A percentile compares a stretch with the other conserved stretches of the same genome.
Conservation (phyloP, 2,329 filamentous ascomycete species). For the Nannizzia gypsea region DNA sequence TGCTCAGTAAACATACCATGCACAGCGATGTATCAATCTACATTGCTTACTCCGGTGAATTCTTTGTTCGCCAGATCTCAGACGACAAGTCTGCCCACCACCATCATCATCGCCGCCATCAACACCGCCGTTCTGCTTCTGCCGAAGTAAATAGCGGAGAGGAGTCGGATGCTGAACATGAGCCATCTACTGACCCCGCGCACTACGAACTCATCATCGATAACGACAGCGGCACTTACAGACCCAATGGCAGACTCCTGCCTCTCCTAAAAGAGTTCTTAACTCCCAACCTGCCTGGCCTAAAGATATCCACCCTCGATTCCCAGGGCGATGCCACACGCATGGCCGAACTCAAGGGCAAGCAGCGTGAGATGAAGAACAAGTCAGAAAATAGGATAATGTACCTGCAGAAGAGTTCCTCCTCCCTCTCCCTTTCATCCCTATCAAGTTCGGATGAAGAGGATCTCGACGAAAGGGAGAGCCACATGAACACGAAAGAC, state of each 20-base stretch:
- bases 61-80: slow-evolving; percentile 58
- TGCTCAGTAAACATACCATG: slow-evolving; percentile 93
- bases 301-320: slow-evolving; percentile 62
- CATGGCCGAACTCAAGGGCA: slow-evolving; percentile 61
- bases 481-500: neutral
- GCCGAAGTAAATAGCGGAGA: slow-evolving; percentile 21
- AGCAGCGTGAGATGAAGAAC: slow-evolving; percentile 65
- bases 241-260: slow-evolving; percentile 67
- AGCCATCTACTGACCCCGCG: slow-evolving; percentile 42
- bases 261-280: slow-evolving; percentile 61
- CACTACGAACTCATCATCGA: slow-evolving; percentile 84
- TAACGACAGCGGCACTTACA: slow-evolving; percentile 89
- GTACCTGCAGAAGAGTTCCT: slow-evolving; percentile 39
- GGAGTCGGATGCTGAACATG: slow-evolving; percentile 27
- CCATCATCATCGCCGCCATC: neutral
- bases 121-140: neutral
- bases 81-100: slow-evolving; percentile 30
- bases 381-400: slow-evolving; percentile 41
- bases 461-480: slow-evolving; percentile 37
- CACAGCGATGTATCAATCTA: slow-evolving; percentile 86
- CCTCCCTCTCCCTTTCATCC: slow-evolving; percentile 31
- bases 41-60: slow-evolving; percentile 85
- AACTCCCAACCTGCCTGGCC: slow-evolving; percentile 59
- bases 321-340: slow-evolving; percentile 60
- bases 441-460: slow-evolving; percentile 47